A percentile compares a stretch with the other conserved stretches of the same genome.
Evolutionary conservation across 2,329 filamentous ascomycete species (phyloP).

Genomic region (Zymoseptoria ardabiliae): DNA sequence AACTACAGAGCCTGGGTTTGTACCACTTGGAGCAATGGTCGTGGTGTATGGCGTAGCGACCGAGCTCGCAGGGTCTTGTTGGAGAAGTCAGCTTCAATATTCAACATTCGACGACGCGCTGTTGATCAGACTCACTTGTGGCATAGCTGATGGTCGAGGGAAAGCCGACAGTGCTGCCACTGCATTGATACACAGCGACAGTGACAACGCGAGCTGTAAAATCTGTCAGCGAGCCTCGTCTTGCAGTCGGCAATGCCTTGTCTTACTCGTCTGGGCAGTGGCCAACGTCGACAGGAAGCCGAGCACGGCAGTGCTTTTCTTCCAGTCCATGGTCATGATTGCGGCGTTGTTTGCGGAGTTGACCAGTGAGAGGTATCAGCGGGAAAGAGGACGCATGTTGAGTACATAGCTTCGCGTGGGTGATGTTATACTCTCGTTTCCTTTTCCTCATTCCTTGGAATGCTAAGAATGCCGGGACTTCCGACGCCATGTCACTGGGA

Average conservation of each 20-base stretch:
- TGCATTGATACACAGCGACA: constrained; percentile 8
- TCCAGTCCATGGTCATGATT: not conserved
- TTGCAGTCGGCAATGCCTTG: not conserved
- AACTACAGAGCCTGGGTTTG: constrained; percentile 8
- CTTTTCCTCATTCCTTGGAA: not conserved
- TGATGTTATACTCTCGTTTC: not conserved
- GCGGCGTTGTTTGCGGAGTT: not conserved
- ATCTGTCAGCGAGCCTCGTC: not conserved
- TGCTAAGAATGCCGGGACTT: not conserved
- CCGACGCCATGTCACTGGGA: not conserved
- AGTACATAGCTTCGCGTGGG: not conserved
- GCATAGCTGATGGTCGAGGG: constrained; percentile 8
- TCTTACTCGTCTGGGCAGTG: not conserved
- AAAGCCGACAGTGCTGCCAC: constrained; percentile 8
- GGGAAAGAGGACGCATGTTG: not conserved
- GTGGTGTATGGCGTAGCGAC: constrained; percentile 7
- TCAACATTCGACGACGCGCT: not conserved
- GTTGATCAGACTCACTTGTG: not conserved
- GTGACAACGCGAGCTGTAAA: constrained; percentile 11
- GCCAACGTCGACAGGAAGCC: not conserved
- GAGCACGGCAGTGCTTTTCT: not conserved
- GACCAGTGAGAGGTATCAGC: not conserved
- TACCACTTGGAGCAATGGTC: constrained; percentile 10
- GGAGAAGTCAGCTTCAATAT: not conserved
- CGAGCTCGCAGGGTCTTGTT: not conserved